A percentile compares a stretch with the other conserved stretches of the same genome.
Evolutionary conservation across 1,139 yeast species (phyloP).

Genomic region (Kluyveromyces sp.): DNA sequence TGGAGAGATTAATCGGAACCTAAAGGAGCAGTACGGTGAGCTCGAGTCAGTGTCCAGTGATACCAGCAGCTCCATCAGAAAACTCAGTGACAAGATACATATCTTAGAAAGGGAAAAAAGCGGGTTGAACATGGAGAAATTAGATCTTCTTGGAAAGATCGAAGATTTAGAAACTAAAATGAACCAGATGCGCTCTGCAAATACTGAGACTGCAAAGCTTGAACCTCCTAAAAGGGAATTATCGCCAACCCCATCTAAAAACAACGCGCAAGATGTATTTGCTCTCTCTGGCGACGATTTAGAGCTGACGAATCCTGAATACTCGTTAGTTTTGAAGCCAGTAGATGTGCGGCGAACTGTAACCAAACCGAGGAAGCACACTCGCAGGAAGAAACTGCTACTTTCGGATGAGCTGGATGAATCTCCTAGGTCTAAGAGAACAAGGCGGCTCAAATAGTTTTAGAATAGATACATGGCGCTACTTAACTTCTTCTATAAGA

Average conservation of each 20-base stretch:
- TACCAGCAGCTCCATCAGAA: slow-evolving; percentile 17
- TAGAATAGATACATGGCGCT: slow-evolving; percentile 2
- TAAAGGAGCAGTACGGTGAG: slow-evolving; percentile 18
- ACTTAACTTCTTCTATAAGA: slow-evolving; percentile 34
- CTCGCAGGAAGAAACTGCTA: slow-evolving; percentile 13
- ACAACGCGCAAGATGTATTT: slow-evolving; percentile 21
- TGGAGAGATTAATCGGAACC: slow-evolving; percentile 26
- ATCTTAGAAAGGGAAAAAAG: slow-evolving; percentile 22
- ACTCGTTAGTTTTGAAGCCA: slow-evolving; percentile 21
- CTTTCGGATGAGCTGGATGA: slow-evolving; percentile 10
- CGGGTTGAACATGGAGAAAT: slow-evolving; percentile 19
- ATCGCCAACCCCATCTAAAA: slow-evolving; percentile 1
- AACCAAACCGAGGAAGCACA: slow-evolving; percentile 8
- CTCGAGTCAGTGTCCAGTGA: slow-evolving; percentile 17
- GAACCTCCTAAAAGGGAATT: slow-evolving; percentile 5
- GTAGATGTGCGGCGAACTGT: slow-evolving; percentile 14
- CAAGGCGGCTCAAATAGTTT: slow-evolving; percentile 3
- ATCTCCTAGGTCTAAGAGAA: slow-evolving; percentile 6
- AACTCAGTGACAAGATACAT: slow-evolving; percentile 19
- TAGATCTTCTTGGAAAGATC: slow-evolving; percentile 25
- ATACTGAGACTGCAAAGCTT: background rate
- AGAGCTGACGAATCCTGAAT: slow-evolving; percentile 27
- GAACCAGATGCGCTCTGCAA: slow-evolving; percentile 1
- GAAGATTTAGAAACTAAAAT: slow-evolving; percentile 17
- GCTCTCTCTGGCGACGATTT: slow-evolving; percentile 30